Evolutionary conservation across 345 rosid species (phyloP).

Genomic region (Reutealis trisperma): DNA sequence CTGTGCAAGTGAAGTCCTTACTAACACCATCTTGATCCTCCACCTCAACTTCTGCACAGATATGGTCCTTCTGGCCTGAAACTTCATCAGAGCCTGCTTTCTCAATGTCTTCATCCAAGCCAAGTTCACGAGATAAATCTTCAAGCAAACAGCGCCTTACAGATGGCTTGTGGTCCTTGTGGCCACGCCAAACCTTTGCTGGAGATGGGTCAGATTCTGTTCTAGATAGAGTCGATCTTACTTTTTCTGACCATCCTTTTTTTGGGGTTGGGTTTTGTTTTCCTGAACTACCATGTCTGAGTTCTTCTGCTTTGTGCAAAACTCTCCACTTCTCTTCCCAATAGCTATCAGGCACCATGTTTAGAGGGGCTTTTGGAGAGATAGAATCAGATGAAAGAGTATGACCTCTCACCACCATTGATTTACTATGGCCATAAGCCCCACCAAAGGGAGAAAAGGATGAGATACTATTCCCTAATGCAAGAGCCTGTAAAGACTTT

Average conservation of each 20-base stretch:
- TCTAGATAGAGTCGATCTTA: slow-evolving; percentile 57
- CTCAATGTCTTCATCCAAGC: slow-evolving; percentile 48
- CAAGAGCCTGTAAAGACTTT: slow-evolving; percentile 67
- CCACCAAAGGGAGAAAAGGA: slow-evolving; percentile 30
- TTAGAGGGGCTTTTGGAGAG: slow-evolving; percentile 65
- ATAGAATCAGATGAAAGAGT: slow-evolving; percentile 51
- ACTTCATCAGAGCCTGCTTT: slow-evolving; percentile 26
- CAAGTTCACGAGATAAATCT: slow-evolving; percentile 66
- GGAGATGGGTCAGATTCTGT: slow-evolving; percentile 73
- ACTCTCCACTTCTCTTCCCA: slow-evolving; percentile 98
- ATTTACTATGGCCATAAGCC: slow-evolving; percentile 41
- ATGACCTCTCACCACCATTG: slow-evolving; percentile 46
- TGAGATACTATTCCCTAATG: slow-evolving; percentile 47
- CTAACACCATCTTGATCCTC: slow-evolving; percentile 29
- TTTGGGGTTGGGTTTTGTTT: slow-evolving; percentile 47
- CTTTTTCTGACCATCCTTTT: slow-evolving; percentile 78
- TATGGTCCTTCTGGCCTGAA: slow-evolving; percentile 26
- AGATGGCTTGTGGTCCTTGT: slow-evolving; percentile 36
- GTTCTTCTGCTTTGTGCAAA: slow-evolving; percentile 67
- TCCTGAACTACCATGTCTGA: slow-evolving; percentile 34
- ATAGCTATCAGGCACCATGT: slow-evolving; percentile 68
- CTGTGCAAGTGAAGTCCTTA: slow-evolving; percentile 30
- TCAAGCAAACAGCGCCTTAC: slow-evolving; percentile 65
- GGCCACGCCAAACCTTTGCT: slow-evolving; percentile 32
- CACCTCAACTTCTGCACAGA: slow-evolving; percentile 27